Base-by-base conservation (phyloP, 2,329 filamentous ascomycete genomes). In the Sporothrix mexicana region DNA sequence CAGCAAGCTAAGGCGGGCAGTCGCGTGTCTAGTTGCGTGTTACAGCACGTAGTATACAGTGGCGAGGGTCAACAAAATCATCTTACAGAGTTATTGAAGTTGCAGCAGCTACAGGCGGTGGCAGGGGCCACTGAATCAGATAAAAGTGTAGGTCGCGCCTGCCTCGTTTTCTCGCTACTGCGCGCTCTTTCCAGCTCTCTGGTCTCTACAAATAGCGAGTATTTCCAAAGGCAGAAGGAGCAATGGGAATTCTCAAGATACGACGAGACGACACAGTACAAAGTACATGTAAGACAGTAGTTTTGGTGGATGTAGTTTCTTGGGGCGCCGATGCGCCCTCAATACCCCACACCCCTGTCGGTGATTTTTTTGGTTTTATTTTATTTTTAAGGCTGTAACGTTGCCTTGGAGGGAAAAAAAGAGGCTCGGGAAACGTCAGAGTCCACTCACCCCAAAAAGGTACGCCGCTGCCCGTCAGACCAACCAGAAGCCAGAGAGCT, bases 321-420 rank as follows among this genome's bases (percentile, higher is more conserved):
- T 36, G 41, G 20, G 59, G 36, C 23, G 59, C 9, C 7, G 7
- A 51, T 36, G 12, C 25, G 5, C 51, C 15, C 51, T n/a, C 15
- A 20, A 67, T 53, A 53, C 64, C 41, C 43, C 62, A 51, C 45
- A 49, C 45, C 36, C 36, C 30, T 41, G 59, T 57, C 49, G 61
- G 30, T 49, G 51, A 20, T 47, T 45, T 41, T 53, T 23, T 41
- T 25, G 30, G 30, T 4, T 36, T 41, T 53, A 45, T 36, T 61
- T 47, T 41, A 47, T 57, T 36, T 36, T 43, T 57, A 59, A 73
- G 66, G 69, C 70, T 75, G 74, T 75, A 75, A 75, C 74, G 74
- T 75, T 75, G 74, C 74, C 67, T 75, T 73, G 43, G 57, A 47
- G 41, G 43, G 62, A 20, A 57, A 57, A 23, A 41, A 47, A 67